A percentile compares a stretch with the other conserved stretches of the same genome.
Evolutionary conservation across 139 green algal species (phyloP).

Genomic region (Micractinium sp.): DNA sequence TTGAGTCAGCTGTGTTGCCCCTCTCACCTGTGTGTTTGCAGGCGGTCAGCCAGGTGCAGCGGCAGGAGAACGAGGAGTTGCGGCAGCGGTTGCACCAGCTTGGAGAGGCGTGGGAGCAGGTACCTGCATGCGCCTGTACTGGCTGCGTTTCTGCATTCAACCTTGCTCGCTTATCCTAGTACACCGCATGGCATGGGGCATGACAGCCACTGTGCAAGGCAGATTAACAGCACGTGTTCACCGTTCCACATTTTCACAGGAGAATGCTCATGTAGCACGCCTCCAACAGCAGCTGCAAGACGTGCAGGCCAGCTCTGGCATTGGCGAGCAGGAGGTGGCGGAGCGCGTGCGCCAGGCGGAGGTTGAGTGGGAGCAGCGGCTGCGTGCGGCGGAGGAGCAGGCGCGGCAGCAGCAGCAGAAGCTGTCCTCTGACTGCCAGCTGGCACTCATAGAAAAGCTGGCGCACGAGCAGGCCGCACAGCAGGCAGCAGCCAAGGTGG

Average conservation of each 20-base stretch:
- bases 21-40: background rate
- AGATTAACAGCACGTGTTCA: background rate
- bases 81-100: slow-evolving; percentile 11
- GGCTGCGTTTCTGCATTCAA: too few relatives aligned
- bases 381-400: background rate
- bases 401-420: background rate
- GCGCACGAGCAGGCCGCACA: slow-evolving; percentile 15
- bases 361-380: background rate
- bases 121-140: background rate
- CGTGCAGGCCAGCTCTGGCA: background rate
- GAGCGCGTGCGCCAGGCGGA: background rate
- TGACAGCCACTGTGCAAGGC: too few relatives aligned
- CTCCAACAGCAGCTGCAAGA: slow-evolving; percentile 13
- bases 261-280: background rate
- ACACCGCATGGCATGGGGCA: background rate
- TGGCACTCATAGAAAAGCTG: slow-evolving; percentile 4
- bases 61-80: slow-evolving; percentile 30
- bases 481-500: background rate
- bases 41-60: slow-evolving; percentile 24
- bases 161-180: background rate
- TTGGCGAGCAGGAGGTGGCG: background rate
- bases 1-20: background rate
- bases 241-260: background rate
- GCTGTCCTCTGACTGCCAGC: slow-evolving; percentile 10
- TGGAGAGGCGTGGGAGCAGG: slow-evolving; percentile 5